Evolutionary conservation across 208 protist genomes (phyloP), one percentile per base, ranked within the genome.

Genomic region (Leptomonas seymouri): DNA sequence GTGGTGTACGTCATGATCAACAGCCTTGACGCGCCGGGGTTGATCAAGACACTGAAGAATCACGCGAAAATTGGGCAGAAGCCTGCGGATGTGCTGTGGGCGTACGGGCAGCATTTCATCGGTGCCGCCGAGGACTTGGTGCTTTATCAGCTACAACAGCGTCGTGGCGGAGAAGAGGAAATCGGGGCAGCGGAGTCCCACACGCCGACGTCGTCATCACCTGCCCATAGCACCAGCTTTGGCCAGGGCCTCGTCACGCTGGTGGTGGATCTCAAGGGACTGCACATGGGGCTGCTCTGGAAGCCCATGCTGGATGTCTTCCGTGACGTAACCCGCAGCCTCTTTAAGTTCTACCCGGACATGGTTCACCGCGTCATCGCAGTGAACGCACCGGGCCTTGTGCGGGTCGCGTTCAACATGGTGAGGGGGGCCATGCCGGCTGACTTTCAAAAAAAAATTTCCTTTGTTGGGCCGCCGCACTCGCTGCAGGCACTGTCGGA

Each of bases 321-420:
- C 39, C 68, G 70, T 34, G 50, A 57, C 23, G 59, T 86, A 6
- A 5, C 82, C 20, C 55, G 58, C 15, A 20, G 84, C 12, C 73
- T 77, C 48, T 63, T 81, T 61, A 21, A 61, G 53, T 74, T 87
- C 74, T 90, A 89, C 73, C 84, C 87, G 5, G 73, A 89, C 48
- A 41, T 69, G 25, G 51, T 93, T 9, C 85, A 90, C 62, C 73
- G 51, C 42, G 50, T 93, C 12, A 63, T 86, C 49, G 60, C 82
- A 1, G 82, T 86, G n/a, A 90, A 90, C 60, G 82, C 78, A 34
- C 64, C 76, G 12, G 36, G 65, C 9, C 28, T 74, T 20, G 54
- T 86, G 28, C 71, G 49, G 27, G 60, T 81, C 16, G 44, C 64
- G 15, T 84, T 82, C 51, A 21, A 64, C 23, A 44, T 71, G 3